Evolutionary conservation across 2,329 filamentous ascomycete species (phyloP).

Genomic region (Ascochyta pisi): DNA sequence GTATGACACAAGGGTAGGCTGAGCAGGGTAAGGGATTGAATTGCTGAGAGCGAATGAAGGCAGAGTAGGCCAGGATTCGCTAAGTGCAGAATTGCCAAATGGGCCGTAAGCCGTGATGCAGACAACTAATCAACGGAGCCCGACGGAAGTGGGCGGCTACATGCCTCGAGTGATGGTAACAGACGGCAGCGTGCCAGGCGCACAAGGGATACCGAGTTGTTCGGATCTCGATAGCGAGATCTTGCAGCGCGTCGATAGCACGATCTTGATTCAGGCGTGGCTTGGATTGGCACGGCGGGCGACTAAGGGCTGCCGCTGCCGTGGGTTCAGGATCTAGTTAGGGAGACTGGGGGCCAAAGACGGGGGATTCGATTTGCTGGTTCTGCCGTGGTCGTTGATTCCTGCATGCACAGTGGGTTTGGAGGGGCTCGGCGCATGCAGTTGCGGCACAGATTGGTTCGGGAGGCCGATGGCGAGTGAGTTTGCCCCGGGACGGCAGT

Average conservation of each 20-base stretch:
- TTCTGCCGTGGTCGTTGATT: constrained; percentile 1
- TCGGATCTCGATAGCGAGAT: constrained; percentile 15
- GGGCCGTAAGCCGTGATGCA: not conserved
- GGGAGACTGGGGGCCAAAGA: constrained; percentile 4
- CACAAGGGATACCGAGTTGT: constrained; percentile 1
- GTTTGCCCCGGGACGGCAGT: not conserved
- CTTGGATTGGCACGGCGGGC: not conserved
- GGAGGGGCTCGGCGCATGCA: constrained; percentile 11
- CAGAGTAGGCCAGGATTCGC: constrained; percentile 19
- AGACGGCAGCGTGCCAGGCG: constrained; percentile 6
- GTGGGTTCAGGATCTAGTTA: not conserved
- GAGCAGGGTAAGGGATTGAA: constrained; percentile 16
- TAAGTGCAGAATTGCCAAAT: constrained; percentile 9
- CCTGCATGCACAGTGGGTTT: constrained; percentile 11
- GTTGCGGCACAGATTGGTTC: constrained; percentile 5
- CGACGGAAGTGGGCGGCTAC: constrained; percentile 12
- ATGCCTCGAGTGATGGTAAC: constrained; percentile 3
- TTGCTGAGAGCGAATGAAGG: constrained; percentile 19
- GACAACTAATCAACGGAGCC: not conserved
- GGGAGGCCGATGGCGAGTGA: not conserved
- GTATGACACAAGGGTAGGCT: constrained; percentile 16
- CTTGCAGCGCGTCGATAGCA: constrained; percentile 13
- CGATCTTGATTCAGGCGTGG: constrained; percentile 9
- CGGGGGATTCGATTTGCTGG: not conserved
- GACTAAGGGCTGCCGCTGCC: constrained; percentile 2